Base-by-base conservation (phyloP, 108 stramenopile species). In the Nitzschia palea region DNA sequence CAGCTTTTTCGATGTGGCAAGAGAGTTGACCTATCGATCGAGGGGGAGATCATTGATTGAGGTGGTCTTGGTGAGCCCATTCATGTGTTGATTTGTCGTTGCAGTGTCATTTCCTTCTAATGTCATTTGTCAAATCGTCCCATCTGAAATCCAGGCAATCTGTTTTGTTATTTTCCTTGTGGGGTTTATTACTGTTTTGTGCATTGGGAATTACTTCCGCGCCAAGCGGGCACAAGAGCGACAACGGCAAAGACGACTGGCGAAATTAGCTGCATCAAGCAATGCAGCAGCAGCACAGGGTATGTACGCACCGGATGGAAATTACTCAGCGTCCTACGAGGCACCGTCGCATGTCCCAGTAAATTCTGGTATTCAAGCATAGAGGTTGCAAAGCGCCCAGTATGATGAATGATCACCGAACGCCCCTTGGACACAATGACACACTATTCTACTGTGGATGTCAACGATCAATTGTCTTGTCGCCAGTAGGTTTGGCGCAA, bases 161-260 rank as follows among this genome's bases (percentile, higher is more conserved):
- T 83, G 85, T 50, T 94, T 94, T 73, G 86, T 87, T 9, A 79
- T 81, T 30, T 91, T 94, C 72, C 80, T 94, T 32, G 86, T 91
- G 31, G 93, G 93, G 15, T 94, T 94, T 76, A 89, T 94, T 59
- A 86, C 89, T 22, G 89, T 94, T 0, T 76, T 94, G 6, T 94
- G 93, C 59, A 88, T 94, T 47, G 93, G 93, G 22, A 94, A 94
- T 62, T 94, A 91, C 66, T 91, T 87, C 71, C 82, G 93, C 31
- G 93, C 93, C 1, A 94, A 94, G 55, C 79, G 93, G 44, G 93
- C 93, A 58, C 87, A 89, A 74, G 93, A 94, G 74, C 74, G 93
- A 63, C 93, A 94, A 71, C 60, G 85, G 53, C 89, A 94, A 67
- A 70, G 88, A 54, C 86, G 89, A 76, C 68, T 88, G 58, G 84